Conservation (phyloP, 1,139 yeast species). For the Diutina sp. region DNA sequence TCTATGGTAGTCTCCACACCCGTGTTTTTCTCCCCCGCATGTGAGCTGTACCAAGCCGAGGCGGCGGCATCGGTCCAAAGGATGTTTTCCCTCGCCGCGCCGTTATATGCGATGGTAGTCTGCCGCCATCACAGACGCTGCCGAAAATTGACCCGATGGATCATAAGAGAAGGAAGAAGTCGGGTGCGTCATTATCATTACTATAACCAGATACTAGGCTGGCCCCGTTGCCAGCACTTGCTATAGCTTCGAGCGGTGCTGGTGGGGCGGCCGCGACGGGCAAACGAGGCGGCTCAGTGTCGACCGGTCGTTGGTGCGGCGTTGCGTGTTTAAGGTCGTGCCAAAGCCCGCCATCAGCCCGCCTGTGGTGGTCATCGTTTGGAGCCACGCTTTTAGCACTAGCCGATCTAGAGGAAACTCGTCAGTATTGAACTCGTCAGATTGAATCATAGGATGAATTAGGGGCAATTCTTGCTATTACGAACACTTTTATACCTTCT, state of each 20-base stretch:
- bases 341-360: neutral
- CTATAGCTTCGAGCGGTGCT: neutral
- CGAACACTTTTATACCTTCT: neutral
- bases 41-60: neutral
- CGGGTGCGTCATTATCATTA: neutral
- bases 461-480: no score
- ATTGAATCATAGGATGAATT: neutral
- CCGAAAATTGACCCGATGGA: neutral
- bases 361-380: neutral
- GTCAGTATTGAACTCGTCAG: neutral
- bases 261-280: neutral
- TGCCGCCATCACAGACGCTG: neutral
- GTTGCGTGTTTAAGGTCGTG: neutral
- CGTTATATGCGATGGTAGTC: neutral
- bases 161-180: neutral
- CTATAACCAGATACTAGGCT: neutral
- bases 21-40: neutral
- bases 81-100: neutral
- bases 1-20: neutral
- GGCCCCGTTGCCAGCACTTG: no score
- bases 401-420: neutral
- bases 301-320: neutral
- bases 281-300: neutral
- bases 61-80: neutral
- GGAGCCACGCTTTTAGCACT: neutral